phyloP scores from a whole-genome alignment of 2,329 filamentous ascomycete genomes.

The Rutstroemia sp. region DNA sequence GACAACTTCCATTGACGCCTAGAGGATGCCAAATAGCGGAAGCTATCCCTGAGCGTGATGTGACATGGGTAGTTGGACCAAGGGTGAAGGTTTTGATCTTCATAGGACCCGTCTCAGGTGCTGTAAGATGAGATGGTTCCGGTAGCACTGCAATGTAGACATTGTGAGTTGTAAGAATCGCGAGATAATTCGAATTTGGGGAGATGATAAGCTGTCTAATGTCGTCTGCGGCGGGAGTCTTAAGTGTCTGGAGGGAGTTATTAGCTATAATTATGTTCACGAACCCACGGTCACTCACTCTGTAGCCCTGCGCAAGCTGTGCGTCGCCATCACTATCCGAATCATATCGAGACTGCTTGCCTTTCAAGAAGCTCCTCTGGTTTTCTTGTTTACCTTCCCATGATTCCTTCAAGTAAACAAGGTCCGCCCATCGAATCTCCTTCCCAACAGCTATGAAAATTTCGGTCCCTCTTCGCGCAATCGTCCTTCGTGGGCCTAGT shows the following conservation, averaged over 20 bases:
- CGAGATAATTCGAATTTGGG: constrained; percentile 72
- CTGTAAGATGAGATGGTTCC: constrained; percentile 67
- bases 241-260: constrained; percentile 55
- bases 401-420: constrained; percentile 67
- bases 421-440: constrained; percentile 86
- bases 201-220: constrained; percentile 84
- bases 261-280: constrained; percentile 13
- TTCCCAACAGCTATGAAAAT: constrained; percentile 83
- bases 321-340: constrained; percentile 23
- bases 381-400: constrained; percentile 36
- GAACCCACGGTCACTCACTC: constrained; percentile 34
- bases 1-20: constrained; percentile 69
- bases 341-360: constrained; percentile 13
- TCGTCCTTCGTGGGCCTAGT: constrained; percentile 52
- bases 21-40: constrained; percentile 90
- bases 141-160: constrained; percentile 84
- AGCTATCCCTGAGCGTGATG: constrained; percentile 72
- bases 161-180: constrained; percentile 79
- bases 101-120: constrained; percentile 59
- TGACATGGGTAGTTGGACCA: constrained; percentile 87
- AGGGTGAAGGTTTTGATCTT: constrained; percentile 83
- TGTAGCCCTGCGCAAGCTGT: constrained; percentile 36
- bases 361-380: constrained; percentile 14
- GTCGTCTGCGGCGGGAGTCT: constrained; percentile 68
- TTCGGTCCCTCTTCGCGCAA: constrained; percentile 78